phyloP scores from a whole-genome alignment of 2,329 filamentous ascomycete genomes.

The Phoma herbarum region DNA sequence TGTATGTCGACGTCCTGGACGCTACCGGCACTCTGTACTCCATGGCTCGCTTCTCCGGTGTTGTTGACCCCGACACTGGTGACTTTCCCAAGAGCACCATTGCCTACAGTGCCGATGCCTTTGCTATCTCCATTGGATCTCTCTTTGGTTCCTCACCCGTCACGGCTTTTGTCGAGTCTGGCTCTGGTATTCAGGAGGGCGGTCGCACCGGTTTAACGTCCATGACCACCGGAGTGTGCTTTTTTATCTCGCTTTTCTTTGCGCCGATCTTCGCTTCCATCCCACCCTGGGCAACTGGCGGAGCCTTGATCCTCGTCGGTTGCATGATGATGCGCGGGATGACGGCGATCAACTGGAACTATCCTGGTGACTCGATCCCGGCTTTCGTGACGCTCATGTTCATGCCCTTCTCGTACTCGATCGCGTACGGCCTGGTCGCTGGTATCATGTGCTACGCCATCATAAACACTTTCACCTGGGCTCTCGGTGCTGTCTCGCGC shows the following conservation, averaged over 20 bases:
- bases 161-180: slow-evolving; percentile 86
- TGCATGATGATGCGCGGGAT: slow-evolving; percentile 84
- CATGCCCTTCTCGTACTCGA: slow-evolving; percentile 91
- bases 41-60: slow-evolving; percentile 84
- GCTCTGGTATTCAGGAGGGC: slow-evolving; percentile 86
- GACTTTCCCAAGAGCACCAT: slow-evolving; percentile 89
- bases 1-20: slow-evolving; percentile 90
- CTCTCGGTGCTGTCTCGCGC: slow-evolving; percentile 27
- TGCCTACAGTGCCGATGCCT: slow-evolving; percentile 83
- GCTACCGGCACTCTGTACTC: slow-evolving; percentile 83
- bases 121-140: slow-evolving; percentile 81
- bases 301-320: slow-evolving; percentile 84
- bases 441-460: slow-evolving; percentile 79
- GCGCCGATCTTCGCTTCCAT: slow-evolving; percentile 90
- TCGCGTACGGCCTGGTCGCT: slow-evolving; percentile 84
- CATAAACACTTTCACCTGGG: slow-evolving; percentile 73
- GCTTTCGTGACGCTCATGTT: slow-evolving; percentile 83
- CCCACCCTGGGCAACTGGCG: slow-evolving; percentile 87
- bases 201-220: slow-evolving; percentile 84
- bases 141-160: slow-evolving; percentile 81
- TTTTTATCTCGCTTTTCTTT: slow-evolving; percentile 83
- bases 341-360: slow-evolving; percentile 83
- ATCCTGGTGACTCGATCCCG: slow-evolving; percentile 82
- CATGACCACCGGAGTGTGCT: slow-evolving; percentile 79
- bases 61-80: slow-evolving; percentile 81